Base-by-base conservation (phyloP, 2,329 filamentous ascomycete genomes). In the Neopestalotiopsis clavispora region DNA sequence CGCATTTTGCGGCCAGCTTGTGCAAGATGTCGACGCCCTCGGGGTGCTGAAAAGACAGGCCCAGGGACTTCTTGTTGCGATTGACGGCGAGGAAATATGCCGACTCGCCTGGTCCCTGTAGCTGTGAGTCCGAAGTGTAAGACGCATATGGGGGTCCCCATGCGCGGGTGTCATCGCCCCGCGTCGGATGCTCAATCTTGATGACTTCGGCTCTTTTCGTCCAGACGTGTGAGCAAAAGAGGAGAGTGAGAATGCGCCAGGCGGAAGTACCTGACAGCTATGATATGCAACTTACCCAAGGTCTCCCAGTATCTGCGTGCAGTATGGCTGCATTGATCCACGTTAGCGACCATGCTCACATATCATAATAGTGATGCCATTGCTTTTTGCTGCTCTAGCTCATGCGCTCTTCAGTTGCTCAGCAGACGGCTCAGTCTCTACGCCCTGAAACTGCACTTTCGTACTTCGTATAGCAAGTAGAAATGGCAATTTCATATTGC, bases 41-140 rank as follows among this genome's bases (percentile, higher is more conserved):
- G 34, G 90, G 87, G 75, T 97, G 90, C 74, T 96, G 93, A 77
- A 99, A 99, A 0, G 95, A 98, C 1, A 99, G 85, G 0, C 90
- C 96, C 1, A 99, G 81, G 0, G 95, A 98, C 79, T 96, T 97
- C 79, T 99, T 99, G 83, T 99, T 99, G 65, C 96, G 93, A 78
- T 98, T 98, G 17, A 98, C 96, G 65, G 92, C 90, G 34, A 99
- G 84, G 76, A 97, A 99, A 79, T 99, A 99, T 10, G 96, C 96
- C 71, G 94, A 96, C 80, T 99, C 96, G 30, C 96, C 96, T 0
- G 93, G 91, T 0, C 94, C 92, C 80, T 89, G 74, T 75, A 85
- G 79, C 74, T 83, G 77, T 17, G 89, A 87, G 3, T 84, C 88
- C 40, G 89, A 79, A 71, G 86, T 88, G 78, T 97, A 97, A 65